Base-by-base conservation (phyloP, 78 protist genomes). In the Dictyostelium citrinum region DNA sequence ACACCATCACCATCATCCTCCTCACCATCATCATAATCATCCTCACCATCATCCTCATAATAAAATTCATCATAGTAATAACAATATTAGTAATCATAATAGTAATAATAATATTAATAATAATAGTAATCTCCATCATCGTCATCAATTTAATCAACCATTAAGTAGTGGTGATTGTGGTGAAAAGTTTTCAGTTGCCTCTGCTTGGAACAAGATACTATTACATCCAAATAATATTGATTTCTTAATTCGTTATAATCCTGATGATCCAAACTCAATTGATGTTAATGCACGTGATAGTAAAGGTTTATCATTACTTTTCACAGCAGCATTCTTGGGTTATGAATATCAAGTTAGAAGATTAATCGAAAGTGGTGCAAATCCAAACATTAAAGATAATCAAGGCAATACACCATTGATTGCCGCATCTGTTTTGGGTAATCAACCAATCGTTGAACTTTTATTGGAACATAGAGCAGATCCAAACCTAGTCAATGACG, bases 401-500 rank as follows among this genome's bases (percentile, higher is more conserved):
- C 81, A 76, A 43, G 93, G 93, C 1, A 88, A 88, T 35, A 88
- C 93, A n/a, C 93, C 93, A 55, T 27, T 88, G 9, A 81, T 88
- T 45, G 93, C 93, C 27, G 93, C 93, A 0, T 76, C 93, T 9
- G 41, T 67, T 3, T 41, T 88, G 46, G 93, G 93, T 24, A 88
- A 78, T 37, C 35, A 33, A 22, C 78, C 58, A 35, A 88, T 78
- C 46, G 85, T 78, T 9, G 84, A 76, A 29, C 71, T 61, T 24
- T 35, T 88, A 29, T 22, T 88, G 3, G 76, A 60, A 39, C 58
- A 78, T 68, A 41, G 85, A 35, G 93, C 93, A 37, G 93, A 88
- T 68, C 93, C 93, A 27, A 88, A 88, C 33, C 9, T 78, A 5
- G 80, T 68, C 0, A 88, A 88, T 82, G 85, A 88, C 37, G 85